Evolutionary conservation across 768 basidiomycete species (phyloP).

Genomic region (Russula emetica): DNA sequence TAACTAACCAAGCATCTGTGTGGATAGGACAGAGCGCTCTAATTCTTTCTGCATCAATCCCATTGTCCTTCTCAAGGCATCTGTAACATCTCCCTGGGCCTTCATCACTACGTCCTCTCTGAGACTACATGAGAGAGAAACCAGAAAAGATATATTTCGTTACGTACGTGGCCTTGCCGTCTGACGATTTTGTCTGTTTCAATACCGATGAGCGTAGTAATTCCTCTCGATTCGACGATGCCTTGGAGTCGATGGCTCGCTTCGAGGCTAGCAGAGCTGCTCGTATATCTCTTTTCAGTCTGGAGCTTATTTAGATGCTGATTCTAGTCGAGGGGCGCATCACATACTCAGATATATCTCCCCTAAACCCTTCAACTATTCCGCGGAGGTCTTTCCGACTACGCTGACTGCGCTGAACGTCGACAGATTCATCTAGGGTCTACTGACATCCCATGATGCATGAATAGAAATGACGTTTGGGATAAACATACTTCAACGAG

Average conservation of each 20-base stretch:
- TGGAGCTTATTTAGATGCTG: conserved; percentile 31
- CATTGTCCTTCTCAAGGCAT: conserved; percentile 79
- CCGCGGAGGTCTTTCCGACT: conserved; percentile 46
- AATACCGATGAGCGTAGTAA: conserved; percentile 52
- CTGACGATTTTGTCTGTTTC: conserved; percentile 45
- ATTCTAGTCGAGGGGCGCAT: conserved; percentile 16
- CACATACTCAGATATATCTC: conserved; percentile 50
- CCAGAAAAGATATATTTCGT: not conserved
- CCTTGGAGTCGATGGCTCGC: conserved; percentile 59
- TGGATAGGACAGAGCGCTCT: conserved; percentile 79
- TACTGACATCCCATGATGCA: conserved; percentile 48
- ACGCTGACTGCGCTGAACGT: conserved; percentile 62
- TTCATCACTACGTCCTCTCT: conserved; percentile 86
- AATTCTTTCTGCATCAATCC: conserved; percentile 88
- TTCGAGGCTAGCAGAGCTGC: conserved; percentile 72
- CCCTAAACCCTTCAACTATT: conserved; percentile 48
- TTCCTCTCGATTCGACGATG: conserved; percentile 61
- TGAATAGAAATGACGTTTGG: not conserved
- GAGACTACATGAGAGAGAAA: conserved; percentile 15
- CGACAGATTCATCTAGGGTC: conserved; percentile 66
- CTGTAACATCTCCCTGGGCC: conserved; percentile 85
- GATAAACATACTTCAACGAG: conserved; percentile 58
- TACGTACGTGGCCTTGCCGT: conserved; percentile 62
- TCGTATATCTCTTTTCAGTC: conserved; percentile 59
- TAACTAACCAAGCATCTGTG: conserved; percentile 73